A percentile compares a stretch with the other conserved stretches of the same genome.
Evolutionary conservation across 148 eudicot species (phyloP).

Genomic region (Rheum nobile): DNA sequence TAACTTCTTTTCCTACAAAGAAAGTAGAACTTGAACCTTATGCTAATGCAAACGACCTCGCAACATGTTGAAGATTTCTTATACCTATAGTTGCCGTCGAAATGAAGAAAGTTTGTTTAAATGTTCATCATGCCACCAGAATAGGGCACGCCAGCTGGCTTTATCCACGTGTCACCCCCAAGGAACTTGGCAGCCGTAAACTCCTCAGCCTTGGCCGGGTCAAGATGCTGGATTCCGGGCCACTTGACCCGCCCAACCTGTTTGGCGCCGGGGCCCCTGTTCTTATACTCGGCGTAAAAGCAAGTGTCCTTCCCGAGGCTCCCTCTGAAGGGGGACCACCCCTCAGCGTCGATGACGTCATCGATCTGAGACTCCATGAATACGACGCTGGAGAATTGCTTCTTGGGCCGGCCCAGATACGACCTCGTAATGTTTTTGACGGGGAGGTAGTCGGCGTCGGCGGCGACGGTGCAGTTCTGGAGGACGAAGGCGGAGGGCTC

Average conservation of each 20-base stretch:
- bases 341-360: constrained; percentile 28
- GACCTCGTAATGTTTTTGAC: constrained; percentile 13
- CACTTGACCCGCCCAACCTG: constrained; percentile 30
- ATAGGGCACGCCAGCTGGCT: constrained; percentile 31
- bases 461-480: constrained; percentile 34
- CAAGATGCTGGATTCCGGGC: constrained; percentile 35
- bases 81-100: not conserved
- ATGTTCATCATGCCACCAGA: constrained; percentile 24
- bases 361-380: constrained; percentile 33
- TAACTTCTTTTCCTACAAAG: not conserved
- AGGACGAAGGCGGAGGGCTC: constrained; percentile 26
- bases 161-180: constrained; percentile 39
- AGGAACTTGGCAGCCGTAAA: constrained; percentile 24
- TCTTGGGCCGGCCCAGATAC: constrained; percentile 48
- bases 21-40: not conserved
- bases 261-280: constrained; percentile 40
- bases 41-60: not conserved
- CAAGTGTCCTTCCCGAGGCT: constrained; percentile 19
- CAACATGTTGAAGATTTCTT: not conserved
- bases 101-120: not conserved
- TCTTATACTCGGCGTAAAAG: constrained; percentile 38
- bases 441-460: constrained; percentile 14
- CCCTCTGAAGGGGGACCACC: constrained; percentile 43
- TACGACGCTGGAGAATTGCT: constrained; percentile 27
- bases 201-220: constrained; percentile 5